Base-by-base conservation (phyloP, 768 basidiomycete genomes). In the Kwoniella europaea region DNA sequence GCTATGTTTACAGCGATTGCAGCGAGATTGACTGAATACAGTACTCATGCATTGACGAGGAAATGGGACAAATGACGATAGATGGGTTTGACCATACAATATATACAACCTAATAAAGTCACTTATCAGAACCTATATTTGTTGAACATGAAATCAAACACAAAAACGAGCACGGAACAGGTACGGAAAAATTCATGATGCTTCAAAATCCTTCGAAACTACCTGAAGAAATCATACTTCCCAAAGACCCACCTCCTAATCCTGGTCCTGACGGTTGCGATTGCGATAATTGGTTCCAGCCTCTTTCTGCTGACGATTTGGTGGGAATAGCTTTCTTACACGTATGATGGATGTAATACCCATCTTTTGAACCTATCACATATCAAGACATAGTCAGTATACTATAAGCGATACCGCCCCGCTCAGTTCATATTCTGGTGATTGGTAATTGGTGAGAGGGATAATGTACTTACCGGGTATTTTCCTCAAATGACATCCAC, bases 281-380 rank as follows among this genome's bases (percentile, higher is more conserved):
- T 52, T 29, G 52, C 12, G 50, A 5, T n/a, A 44, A 42, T 54
- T 57, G 53, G 7, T 50, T 61, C 67, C 67, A 68, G 3, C 67
- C 59, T 27, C 53, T 41, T 58, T 29, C 59, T 50, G 3, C 44
- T 27, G 44, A 24, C 10, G 29, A 3, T 0, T 9, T 41, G 1
- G 10, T 22, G 2, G 46, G 56, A 4, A 57, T 43, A n/a, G 41
- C 65, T 43, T 56, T 44, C 18, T 57, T 22, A 20, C 68, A 69
- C 0, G 68, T 69, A 52, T 69, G 68, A 43, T 69, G 62, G 13
- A 69, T 50, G 35, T 63, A 63, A 29, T 42, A 63, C 5, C 62
- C 62, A 42, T 69, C 68, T 53, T 63, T 69, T 10, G 68, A 61
- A 16, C 68, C 68, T 69, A 54, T 52, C 1, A 35, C 35, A 6